Evolutionary conservation across 2,329 filamentous ascomycete species (phyloP).

Genomic region (Penicillium griseofulvum): DNA sequence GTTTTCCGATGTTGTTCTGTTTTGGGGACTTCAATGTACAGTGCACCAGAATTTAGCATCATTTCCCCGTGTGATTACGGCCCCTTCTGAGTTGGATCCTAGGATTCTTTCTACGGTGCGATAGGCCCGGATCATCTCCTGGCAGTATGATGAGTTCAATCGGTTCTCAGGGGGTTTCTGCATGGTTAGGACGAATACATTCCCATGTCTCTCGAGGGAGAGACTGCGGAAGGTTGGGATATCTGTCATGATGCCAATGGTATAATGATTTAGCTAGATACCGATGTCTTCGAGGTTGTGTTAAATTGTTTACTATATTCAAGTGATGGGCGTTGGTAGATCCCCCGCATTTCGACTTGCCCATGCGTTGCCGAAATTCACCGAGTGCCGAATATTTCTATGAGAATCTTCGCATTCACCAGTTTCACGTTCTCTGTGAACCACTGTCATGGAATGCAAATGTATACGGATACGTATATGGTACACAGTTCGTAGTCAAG

Average conservation of each 20-base stretch:
- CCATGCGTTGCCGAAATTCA: conserved; percentile 10
- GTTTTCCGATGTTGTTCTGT: not conserved
- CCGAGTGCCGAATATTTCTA: conserved; percentile 14
- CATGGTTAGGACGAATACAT: conserved; percentile 53
- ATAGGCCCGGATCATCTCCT: conserved; percentile 54
- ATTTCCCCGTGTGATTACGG: conserved; percentile 53
- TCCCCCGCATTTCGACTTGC: conserved; percentile 13
- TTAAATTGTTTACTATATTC: not conserved
- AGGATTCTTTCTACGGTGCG: conserved; percentile 48
- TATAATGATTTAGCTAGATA: not conserved
- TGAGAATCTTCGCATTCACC: not conserved
- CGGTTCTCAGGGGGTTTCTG: conserved; percentile 56
- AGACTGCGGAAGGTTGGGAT: conserved; percentile 42
- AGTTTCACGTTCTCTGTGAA: not conserved
- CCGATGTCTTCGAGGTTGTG: not conserved
- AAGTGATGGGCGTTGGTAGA: not conserved
- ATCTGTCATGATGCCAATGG: conserved; percentile 19
- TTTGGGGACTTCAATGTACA: conserved; percentile 15
- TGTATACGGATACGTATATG: not conserved
- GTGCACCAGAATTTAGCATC: conserved; percentile 52
- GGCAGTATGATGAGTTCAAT: conserved; percentile 50
- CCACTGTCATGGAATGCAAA: not conserved
- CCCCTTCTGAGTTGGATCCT: conserved; percentile 49
- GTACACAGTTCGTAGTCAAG: not conserved
- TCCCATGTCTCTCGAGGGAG: conserved; percentile 47